phyloP scores from a whole-genome alignment of 2,329 filamentous ascomycete species.

The Zelopaecilomyces penicillatus region DNA sequence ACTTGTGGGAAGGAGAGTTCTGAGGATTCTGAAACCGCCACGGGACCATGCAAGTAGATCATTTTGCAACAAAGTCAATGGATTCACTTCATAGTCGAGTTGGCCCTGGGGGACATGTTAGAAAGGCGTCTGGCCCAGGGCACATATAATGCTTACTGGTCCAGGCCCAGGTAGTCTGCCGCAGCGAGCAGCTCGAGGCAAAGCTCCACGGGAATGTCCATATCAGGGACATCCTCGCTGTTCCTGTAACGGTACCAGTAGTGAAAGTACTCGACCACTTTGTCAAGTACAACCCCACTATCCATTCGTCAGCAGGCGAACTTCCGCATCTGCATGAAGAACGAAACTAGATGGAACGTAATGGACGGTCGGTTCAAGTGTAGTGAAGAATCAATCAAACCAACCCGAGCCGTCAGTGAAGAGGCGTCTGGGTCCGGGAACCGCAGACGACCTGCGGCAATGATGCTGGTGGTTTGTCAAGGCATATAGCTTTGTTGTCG shows the following conservation, averaged over 20 bases:
- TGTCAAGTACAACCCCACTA: slow-evolving; percentile 67
- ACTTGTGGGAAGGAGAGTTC: too few relatives aligned
- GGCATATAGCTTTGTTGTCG: slow-evolving; percentile 19
- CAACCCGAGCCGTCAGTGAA: slow-evolving; percentile 19
- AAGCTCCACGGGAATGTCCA: slow-evolving; percentile 72
- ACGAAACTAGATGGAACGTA: neutral
- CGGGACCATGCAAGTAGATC: too few relatives aligned
- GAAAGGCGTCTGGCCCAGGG: slow-evolving; percentile 10
- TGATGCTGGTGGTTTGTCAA: slow-evolving; percentile 30
- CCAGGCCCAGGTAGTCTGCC: slow-evolving; percentile 66
- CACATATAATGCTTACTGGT: slow-evolving; percentile 32
- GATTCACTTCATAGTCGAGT: slow-evolving; percentile 29
- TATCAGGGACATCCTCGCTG: slow-evolving; percentile 64
- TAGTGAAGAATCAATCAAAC: slow-evolving; percentile 47
- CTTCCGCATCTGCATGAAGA: neutral
- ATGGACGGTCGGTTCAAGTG: slow-evolving; percentile 53
- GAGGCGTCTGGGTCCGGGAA: slow-evolving; percentile 35
- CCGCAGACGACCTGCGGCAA: slow-evolving; percentile 8
- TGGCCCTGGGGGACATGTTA: slow-evolving; percentile 26
- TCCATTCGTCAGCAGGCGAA: slow-evolving; percentile 10
- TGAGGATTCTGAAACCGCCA: too few relatives aligned
- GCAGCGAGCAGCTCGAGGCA: slow-evolving; percentile 71
- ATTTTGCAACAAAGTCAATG: neutral
- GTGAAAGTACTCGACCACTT: slow-evolving; percentile 75
- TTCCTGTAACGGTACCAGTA: slow-evolving; percentile 70